Base-by-base conservation (phyloP, 345 rosid genomes). In the Eucalyptus viminalis region DNA sequence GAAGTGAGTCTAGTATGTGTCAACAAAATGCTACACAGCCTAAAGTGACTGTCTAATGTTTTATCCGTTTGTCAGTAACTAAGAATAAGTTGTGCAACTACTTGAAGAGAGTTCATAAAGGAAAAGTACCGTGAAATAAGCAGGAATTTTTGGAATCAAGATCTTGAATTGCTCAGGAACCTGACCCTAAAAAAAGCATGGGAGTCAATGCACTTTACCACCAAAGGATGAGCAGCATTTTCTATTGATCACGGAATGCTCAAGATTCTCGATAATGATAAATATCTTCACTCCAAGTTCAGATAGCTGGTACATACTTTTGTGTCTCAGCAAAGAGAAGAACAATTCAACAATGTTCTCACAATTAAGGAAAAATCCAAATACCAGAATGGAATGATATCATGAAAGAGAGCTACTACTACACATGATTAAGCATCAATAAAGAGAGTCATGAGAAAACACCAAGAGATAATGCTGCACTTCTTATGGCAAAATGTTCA, bases 91-190 rank as follows among this genome's bases (percentile, higher is more conserved):
- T 29, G 21, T 15, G 15, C 21, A n/a, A 9, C 81, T 45, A 62
- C 43, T 81, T 19, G 85, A 83, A 87, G 86, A 21, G 37, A 50
- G 90, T 19, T 76, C 44, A 67, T 87, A 43, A 89, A 86, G 88
- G 31, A 91, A 76, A 76, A 37, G 54, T 98, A 98, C 99, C 92
- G 99, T 98, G 91, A 98, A 98, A 94, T 98, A 98, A 49, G 98
- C 97, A 91, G 99, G 99, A 91, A 98, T 96, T 93, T 93, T 96
- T 43, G 95, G 96, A 92, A 98, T 96, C 86, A 90, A 88, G 88
- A 98, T 95, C 96, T 95, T 98, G 95, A 97, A 98, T 86, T 97
- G 99, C 92, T 96, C 95, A 62, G 99, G 97, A 90, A 92, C 89
- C 89, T 88, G 94, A 86, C 94, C 98, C 99, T 98, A 91, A 80